Evolutionary conservation across 2,329 filamentous ascomycete species (phyloP).

Genomic region (Trichoderma arundinaceum): DNA sequence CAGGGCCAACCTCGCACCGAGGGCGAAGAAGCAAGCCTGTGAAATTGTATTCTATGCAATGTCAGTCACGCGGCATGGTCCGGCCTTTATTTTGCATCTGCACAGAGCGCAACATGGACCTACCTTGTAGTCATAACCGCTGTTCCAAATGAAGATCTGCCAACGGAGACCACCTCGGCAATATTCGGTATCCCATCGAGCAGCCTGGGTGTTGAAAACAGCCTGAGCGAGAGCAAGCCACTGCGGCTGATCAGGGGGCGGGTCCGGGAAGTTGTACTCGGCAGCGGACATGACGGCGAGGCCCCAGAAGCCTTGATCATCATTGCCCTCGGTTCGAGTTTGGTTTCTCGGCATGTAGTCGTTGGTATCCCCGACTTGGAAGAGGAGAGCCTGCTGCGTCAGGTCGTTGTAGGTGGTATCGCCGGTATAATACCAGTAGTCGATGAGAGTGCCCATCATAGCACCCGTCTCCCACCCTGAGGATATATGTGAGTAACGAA

Average conservation of each 20-base stretch:
- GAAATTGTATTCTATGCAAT: conserved; percentile 70
- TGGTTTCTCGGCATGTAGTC: conserved; percentile 82
- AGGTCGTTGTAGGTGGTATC: conserved; percentile 74
- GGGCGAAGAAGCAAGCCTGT: conserved; percentile 66
- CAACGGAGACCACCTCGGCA: conserved; percentile 81
- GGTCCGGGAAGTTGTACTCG: conserved; percentile 70
- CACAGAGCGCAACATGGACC: background rate
- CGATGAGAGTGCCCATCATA: conserved; percentile 72
- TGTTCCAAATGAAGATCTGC: conserved; percentile 86
- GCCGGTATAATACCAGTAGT: conserved; percentile 85
- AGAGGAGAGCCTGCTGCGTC: conserved; percentile 70
- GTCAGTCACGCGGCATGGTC: background rate
- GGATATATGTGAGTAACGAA: conserved; percentile 3
- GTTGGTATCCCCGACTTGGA: conserved; percentile 72
- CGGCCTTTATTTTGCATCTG: too few relatives aligned
- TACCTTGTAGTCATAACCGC: conserved; percentile 74
- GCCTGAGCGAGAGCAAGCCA: conserved; percentile 78
- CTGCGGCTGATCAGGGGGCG: conserved; percentile 60
- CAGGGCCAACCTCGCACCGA: conserved; percentile 70
- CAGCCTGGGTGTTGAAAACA: conserved; percentile 79
- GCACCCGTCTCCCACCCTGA: conserved; percentile 76
- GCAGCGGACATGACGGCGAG: conserved; percentile 73
- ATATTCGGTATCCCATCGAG: conserved; percentile 70
- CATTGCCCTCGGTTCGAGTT: conserved; percentile 71
- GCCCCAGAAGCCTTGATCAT: conserved; percentile 78